Conservation (phyloP, 208 protist genomes). For the Trypanosoma theileri region DNA sequence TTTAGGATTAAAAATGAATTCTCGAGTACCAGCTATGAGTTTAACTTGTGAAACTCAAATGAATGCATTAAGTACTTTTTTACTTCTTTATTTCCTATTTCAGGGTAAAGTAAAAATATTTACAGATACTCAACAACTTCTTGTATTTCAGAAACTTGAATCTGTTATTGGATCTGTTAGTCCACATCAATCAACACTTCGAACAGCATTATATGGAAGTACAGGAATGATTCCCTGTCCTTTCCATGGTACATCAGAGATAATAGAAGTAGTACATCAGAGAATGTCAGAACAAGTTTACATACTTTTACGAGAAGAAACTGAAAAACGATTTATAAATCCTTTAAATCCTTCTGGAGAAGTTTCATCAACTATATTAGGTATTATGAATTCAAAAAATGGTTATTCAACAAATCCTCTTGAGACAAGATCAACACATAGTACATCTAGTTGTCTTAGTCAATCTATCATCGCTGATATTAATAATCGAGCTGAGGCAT, state of each 20-base stretch:
- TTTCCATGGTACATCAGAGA: slow-evolving; percentile 20
- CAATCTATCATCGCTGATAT: slow-evolving; percentile 13
- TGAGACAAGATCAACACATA: neutral
- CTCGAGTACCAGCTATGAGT: slow-evolving; percentile 22
- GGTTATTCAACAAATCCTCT: neutral
- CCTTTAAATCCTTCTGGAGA: neutral
- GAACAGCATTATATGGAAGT: slow-evolving; percentile 4
- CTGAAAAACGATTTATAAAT: neutral
- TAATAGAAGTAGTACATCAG: slow-evolving; percentile 14
- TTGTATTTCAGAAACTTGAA: slow-evolving; percentile 17
- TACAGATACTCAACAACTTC: slow-evolving; percentile 12
- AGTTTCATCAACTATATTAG: neutral
- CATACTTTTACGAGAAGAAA: neutral
- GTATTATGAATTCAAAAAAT: neutral
- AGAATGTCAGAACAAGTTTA: slow-evolving; percentile 13
- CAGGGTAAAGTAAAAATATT: slow-evolving; percentile 6
- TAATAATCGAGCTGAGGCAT: neutral
- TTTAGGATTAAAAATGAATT: slow-evolving; percentile 11
- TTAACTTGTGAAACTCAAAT: slow-evolving; percentile 31
- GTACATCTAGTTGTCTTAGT: neutral
- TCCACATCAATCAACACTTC: slow-evolving; percentile 1
- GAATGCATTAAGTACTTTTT: slow-evolving; percentile 24
- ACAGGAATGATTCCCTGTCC: slow-evolving; percentile 13
- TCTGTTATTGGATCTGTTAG: neutral
- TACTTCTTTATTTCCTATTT: slow-evolving; percentile 13